Evolutionary conservation across 2,329 filamentous ascomycete genomes (phyloP), one percentile per base, ranked within the genome.

Genomic region (Metarhizium sp.): DNA sequence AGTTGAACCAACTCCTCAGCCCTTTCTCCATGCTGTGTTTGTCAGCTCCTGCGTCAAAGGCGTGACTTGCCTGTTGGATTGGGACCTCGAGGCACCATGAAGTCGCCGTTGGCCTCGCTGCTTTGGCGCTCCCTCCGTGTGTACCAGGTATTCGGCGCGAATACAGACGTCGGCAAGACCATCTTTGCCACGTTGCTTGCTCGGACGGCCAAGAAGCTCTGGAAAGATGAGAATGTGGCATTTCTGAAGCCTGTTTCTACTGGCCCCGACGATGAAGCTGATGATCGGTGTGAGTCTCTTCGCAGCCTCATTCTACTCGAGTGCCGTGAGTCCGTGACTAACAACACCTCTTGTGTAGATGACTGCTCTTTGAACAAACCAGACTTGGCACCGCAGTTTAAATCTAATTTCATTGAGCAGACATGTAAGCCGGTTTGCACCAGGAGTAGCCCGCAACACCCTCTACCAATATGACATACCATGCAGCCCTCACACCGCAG

Each of bases 171-270:
- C 30, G 90, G 90, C 60, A 95, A 95, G 75, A 95, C 90, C 0
- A 81, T 95, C 36, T 79, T 91, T 56, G 86, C 87, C 2, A 90
- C 88, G 0, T 70, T 90, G 13, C 74, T 95, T 3, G 87, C 83
- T 67, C 84, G 81, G 59, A 79, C 85, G 8, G 78, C 84, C 4
- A 73, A 71, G 42, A 74, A 71, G 30, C 70, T 71, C 43, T 74
- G 75, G 59, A 67, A 69, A 7, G 63, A 71, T 20, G 76, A 79
- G 49, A 70, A 72, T 20, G 78, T 84, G 1, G 76, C 79, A 11
- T 95, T 88, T 67, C 67, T 95, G 54, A 95, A 95, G 68, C 90
- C 90, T 0, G 84, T 95, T 2, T 92, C 88, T 2, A 94, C 90
- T 0, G 90, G 90, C 0, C 78, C 86, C 7, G 65, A 73, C 10